Evolutionary conservation across 805 yeast species (phyloP), one percentile per base, ranked within the genome.

Genomic region (Kodamaea sagamina): DNA sequence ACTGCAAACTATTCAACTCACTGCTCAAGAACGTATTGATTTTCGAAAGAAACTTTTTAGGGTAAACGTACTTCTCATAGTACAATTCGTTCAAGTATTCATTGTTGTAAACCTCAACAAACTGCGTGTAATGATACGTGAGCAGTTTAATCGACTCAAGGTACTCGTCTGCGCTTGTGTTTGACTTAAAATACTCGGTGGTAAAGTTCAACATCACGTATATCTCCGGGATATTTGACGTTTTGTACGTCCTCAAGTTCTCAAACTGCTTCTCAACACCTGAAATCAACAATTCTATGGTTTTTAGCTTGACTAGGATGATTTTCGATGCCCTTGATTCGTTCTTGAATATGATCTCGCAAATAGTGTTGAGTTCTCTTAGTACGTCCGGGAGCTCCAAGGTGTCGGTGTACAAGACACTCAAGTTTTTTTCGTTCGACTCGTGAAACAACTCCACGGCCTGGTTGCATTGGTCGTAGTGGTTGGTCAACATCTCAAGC

Each of bases 381-480:
- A 81, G 56, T 0, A 86, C 87, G 1, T 70, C 74, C 0, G 79
- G 77, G 3, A 86, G 68, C 47, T 86, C 87, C 3, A 57, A 51
- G 13, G 75, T 67, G 54, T 83, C 90, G 36, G 69, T 70, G 13
- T 62, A 62, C 2, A 85, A 63, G 1, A 82, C 78, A 2, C 66
- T 59, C 12, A 71, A 59, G 19, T 38, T 38, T 16, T 41, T 28
- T 16, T 65, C 47, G 55, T 3, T 42, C 0, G 61, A 54, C n/a
- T 65, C 57, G 16, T 59, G 54, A n/a, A 74, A 62, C 5, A 68
- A 47, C 4, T 63, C 62, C 2, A 67, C 55, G 7, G 79, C 85
- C 47, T 76, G 65, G 9, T 66, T 52, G 51, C 95, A 86, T 57
- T 86, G 89, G 60, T 89, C 97, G 54, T 82, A 88, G 63, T 89